A percentile compares a stretch with the other conserved stretches of the same genome.
phyloP scores from a whole-genome alignment of 2,329 filamentous ascomycete genomes.

The Exophiala sp. region DNA sequence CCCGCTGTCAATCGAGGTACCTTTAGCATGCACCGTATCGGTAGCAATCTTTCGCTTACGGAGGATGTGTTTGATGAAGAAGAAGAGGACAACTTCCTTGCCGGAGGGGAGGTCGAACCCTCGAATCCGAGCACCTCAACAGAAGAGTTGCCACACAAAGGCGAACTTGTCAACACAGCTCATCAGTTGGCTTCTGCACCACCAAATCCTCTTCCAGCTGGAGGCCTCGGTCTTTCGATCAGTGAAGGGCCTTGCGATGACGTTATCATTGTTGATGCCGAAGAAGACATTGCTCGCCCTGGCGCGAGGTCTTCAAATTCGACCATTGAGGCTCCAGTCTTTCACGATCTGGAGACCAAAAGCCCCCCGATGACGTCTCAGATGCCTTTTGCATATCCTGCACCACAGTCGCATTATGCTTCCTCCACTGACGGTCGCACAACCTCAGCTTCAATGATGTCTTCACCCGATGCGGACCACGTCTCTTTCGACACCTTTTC shows the following conservation, averaged over 20 bases:
- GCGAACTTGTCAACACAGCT: not conserved
- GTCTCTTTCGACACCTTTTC: slow-evolving; percentile 38
- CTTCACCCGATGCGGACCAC: slow-evolving; percentile 41
- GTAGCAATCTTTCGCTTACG: slow-evolving; percentile 36
- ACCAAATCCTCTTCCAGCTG: slow-evolving; percentile 20
- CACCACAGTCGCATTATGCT: slow-evolving; percentile 39
- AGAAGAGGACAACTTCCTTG: slow-evolving; percentile 46
- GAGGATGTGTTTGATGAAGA: slow-evolving; percentile 48
- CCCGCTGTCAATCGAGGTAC: slow-evolving; percentile 43
- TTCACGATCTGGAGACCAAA: slow-evolving; percentile 29
- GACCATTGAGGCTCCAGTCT: slow-evolving; percentile 26
- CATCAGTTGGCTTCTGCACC: slow-evolving; percentile 9
- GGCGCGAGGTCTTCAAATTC: slow-evolving; percentile 28
- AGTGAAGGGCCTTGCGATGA: slow-evolving; percentile 14
- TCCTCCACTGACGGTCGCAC: slow-evolving; percentile 34
- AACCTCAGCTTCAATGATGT: slow-evolving; percentile 39
- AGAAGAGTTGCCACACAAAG: slow-evolving; percentile 9
- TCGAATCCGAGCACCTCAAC: not conserved
- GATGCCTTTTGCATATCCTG: slow-evolving; percentile 36
- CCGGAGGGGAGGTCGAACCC: slow-evolving; percentile 25
- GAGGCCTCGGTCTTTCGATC: slow-evolving; percentile 25
- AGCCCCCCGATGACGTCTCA: slow-evolving; percentile 41
- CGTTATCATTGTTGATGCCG: slow-evolving; percentile 27
- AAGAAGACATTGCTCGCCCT: slow-evolving; percentile 21
- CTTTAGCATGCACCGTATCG: slow-evolving; percentile 36